Evolutionary conservation across 495 filamentous ascomycete species (phyloP).

Genomic region (Podospora tetraspora): DNA sequence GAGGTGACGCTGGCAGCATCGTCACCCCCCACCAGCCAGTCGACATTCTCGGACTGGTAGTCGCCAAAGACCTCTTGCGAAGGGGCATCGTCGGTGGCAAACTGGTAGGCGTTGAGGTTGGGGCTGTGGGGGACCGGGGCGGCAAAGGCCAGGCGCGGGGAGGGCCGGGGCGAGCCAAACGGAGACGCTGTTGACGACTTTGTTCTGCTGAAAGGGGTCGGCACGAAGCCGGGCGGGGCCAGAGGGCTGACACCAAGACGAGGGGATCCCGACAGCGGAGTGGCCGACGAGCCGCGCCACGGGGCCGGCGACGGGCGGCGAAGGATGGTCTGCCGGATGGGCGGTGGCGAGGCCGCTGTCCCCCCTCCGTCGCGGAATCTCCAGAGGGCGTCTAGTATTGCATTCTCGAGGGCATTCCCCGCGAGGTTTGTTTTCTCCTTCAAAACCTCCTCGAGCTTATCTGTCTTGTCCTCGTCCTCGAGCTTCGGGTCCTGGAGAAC

Average conservation of each 20-base stretch:
- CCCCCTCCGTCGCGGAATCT: constrained; percentile 72
- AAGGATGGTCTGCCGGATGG: constrained; percentile 79
- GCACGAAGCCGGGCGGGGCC: constrained; percentile 75
- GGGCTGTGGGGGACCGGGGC: constrained; percentile 92
- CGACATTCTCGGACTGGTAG: constrained; percentile 85
- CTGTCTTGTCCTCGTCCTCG: constrained; percentile 93
- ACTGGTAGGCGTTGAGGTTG: constrained; percentile 88
- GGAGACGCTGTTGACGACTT: constrained; percentile 78
- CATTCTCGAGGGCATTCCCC: constrained; percentile 80
- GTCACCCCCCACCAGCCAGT: constrained; percentile 85
- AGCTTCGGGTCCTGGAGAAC: constrained; percentile 75
- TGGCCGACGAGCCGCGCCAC: constrained; percentile 71
- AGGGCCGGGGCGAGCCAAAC: constrained; percentile 90
- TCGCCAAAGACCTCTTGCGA: constrained; percentile 85
- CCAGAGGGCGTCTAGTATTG: constrained; percentile 88
- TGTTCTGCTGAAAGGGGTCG: constrained; percentile 64
- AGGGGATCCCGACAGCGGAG: constrained; percentile 70
- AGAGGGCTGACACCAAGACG: constrained; percentile 74
- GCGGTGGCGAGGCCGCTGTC: constrained; percentile 72
- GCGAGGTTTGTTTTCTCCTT: constrained; percentile 69
- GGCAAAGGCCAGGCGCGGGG: constrained; percentile 84
- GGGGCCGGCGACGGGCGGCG: constrained; percentile 87
- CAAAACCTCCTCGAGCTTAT: constrained; percentile 83
- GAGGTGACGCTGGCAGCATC: constrained; percentile 77
- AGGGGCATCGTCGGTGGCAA: constrained; percentile 65